phyloP scores from a whole-genome alignment of 495 filamentous ascomycete species.

The Aspergillus wentii region DNA sequence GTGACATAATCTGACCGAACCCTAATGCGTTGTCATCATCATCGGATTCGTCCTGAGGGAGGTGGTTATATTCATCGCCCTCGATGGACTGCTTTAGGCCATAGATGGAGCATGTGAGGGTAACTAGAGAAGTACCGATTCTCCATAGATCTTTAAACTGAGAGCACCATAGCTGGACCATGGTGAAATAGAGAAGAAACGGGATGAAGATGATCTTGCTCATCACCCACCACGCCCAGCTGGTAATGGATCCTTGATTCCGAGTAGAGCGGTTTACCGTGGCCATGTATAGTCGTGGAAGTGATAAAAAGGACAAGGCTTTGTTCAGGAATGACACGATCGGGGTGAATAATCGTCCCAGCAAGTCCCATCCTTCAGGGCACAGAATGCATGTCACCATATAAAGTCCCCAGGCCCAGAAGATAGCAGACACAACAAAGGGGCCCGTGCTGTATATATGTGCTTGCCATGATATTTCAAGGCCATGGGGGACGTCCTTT shows the following conservation, averaged over 20 bases:
- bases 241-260: not conserved
- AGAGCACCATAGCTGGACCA: not conserved
- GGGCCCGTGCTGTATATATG: no score
- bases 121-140: not conserved
- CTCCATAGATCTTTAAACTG: not conserved
- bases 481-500: no score
- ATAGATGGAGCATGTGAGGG: not conserved
- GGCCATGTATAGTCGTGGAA: not conserved
- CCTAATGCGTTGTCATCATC: conserved; percentile 3
- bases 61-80: no score
- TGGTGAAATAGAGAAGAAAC: not conserved
- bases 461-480: no score
- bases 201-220: not conserved
- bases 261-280: not conserved
- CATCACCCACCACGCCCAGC: not conserved
- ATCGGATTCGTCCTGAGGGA: no score
- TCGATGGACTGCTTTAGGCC: not conserved
- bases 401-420: not conserved
- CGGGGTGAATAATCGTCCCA: not conserved
- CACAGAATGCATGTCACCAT: not conserved
- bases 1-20: conserved; percentile 3
- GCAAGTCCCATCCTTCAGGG: not conserved
- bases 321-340: no score
- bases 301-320: no score
- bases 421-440: not conserved